Evolutionary conservation across 2,329 filamentous ascomycete species (phyloP).

Genomic region (Aureobasidium uvarum): DNA sequence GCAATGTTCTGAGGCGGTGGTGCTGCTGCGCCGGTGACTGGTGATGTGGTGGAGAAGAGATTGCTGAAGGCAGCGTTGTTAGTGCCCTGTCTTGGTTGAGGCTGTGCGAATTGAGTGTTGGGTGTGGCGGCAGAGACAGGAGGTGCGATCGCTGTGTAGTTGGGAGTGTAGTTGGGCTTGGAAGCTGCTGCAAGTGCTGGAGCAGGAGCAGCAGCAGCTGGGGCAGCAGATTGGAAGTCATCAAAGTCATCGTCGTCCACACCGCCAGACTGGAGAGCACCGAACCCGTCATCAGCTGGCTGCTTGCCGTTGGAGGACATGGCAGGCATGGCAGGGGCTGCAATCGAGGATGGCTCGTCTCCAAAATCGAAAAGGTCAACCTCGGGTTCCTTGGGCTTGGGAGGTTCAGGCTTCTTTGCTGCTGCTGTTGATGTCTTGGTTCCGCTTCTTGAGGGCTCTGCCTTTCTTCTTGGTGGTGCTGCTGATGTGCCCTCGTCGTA

Average conservation of each 20-base stretch:
- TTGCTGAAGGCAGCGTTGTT: conserved; percentile 78
- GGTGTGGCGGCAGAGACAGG: conserved; percentile 53
- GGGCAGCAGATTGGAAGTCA: conserved; percentile 88
- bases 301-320: conserved; percentile 48
- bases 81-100: conserved; percentile 79
- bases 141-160: conserved; percentile 45
- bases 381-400: conserved; percentile 84
- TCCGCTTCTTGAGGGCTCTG: conserved; percentile 38
- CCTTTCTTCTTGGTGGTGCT: conserved; percentile 55
- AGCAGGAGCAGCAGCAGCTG: conserved; percentile 46
- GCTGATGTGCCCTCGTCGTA: conserved; percentile 71
- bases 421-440: conserved; percentile 39
- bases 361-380: conserved; percentile 86
- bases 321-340: conserved; percentile 43
- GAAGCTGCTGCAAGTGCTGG: conserved; percentile 39
- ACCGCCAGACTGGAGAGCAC: conserved; percentile 85
- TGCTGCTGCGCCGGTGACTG: conserved; percentile 57
- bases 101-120: conserved; percentile 71
- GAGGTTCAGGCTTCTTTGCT: conserved; percentile 64
- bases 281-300: conserved; percentile 72
- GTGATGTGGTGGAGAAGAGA: conserved; percentile 80
- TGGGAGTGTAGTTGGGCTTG: conserved; percentile 40
- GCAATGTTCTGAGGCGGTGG: conserved; percentile 35
- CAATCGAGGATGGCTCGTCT: conserved; percentile 64
- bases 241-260: conserved; percentile 85